Evolutionary conservation across 495 filamentous ascomycete genomes (phyloP).

Genomic region (Chaetomium tenue): DNA sequence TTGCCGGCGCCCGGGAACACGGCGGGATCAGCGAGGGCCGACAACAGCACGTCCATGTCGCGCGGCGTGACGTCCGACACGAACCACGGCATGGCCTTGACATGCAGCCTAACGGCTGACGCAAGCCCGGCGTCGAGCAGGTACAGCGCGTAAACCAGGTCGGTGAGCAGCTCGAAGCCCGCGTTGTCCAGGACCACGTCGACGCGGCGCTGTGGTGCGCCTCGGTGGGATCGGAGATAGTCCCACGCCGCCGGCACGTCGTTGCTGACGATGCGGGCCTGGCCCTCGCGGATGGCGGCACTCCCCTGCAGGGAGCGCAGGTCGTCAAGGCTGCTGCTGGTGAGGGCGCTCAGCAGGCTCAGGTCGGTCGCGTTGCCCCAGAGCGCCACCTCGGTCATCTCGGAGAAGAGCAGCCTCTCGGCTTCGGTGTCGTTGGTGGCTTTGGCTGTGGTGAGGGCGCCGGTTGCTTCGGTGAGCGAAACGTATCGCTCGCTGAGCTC

Average conservation of each 20-base stretch:
- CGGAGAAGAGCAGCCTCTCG: not conserved
- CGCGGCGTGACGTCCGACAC: not conserved
- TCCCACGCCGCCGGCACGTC: not conserved
- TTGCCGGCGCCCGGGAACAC: not conserved
- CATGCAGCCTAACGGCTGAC: not conserved
- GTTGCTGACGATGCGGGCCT: conserved; percentile 4
- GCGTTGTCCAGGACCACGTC: conserved; percentile 2
- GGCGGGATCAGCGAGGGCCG: not conserved
- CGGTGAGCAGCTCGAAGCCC: conserved; percentile 1
- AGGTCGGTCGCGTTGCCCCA: conserved; percentile 4
- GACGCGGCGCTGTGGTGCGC: not conserved
- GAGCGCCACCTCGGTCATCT: conserved; percentile 6
- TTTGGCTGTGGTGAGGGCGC: not conserved
- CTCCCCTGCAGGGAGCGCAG: not conserved
- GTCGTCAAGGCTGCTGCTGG: not conserved
- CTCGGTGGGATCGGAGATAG: not conserved
- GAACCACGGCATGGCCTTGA: conserved; percentile 4
- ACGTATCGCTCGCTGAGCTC: not conserved
- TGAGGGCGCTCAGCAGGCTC: conserved; percentile 2
- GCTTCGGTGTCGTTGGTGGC: not conserved
- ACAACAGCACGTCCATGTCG: not conserved
- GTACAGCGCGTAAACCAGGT: conserved; percentile 1
- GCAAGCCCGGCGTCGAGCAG: not conserved
- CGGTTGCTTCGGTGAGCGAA: not conserved
- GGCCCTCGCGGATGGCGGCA: not conserved